A percentile compares a stretch with the other conserved stretches of the same genome.
Evolutionary conservation across 1,139 yeast genomes (phyloP).

Genomic region (Scheffersomyces quercinus): DNA sequence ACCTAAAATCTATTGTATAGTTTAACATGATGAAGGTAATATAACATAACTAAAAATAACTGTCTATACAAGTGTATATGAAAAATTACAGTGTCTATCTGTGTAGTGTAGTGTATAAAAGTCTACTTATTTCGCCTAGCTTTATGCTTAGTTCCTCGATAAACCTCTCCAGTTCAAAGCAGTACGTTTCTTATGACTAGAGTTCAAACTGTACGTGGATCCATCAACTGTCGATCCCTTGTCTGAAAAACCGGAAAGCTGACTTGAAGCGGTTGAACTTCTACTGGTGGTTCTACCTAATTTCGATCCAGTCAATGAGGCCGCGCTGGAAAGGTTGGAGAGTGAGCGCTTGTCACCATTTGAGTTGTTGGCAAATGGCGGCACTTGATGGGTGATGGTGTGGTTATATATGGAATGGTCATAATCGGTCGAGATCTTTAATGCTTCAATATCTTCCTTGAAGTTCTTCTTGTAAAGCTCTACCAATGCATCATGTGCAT

Average conservation of each 20-base stretch:
- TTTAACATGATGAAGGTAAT: too few relatives aligned
- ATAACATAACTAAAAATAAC: too few relatives aligned
- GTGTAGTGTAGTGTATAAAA: too few relatives aligned
- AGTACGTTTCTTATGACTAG: constrained; percentile 37
- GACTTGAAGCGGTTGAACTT: constrained; percentile 31
- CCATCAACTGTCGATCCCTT: constrained; percentile 14
- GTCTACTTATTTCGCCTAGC: too few relatives aligned
- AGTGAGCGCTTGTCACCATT: constrained; percentile 21
- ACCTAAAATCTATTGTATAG: too few relatives aligned
- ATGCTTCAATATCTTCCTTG: constrained; percentile 56
- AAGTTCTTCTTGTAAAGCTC: constrained; percentile 70
- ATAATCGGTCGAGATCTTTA: constrained; percentile 37
- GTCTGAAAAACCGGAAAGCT: constrained; percentile 25
- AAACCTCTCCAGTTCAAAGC: constrained; percentile 48
- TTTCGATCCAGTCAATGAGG: constrained; percentile 21
- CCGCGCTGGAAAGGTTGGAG: constrained; percentile 12
- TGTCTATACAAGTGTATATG: too few relatives aligned
- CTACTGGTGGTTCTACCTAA: constrained; percentile 34
- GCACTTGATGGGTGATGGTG: constrained; percentile 12
- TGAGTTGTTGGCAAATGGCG: constrained; percentile 11
- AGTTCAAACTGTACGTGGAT: constrained; percentile 9
- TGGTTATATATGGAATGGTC: constrained; percentile 29
- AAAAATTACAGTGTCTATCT: too few relatives aligned
- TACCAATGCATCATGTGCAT: constrained; percentile 67
- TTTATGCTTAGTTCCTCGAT: too few relatives aligned